A percentile compares a stretch with the other conserved stretches of the same genome.
Evolutionary conservation across 208 protist genomes (phyloP).

Genomic region (Strigomonas oncopelti): DNA sequence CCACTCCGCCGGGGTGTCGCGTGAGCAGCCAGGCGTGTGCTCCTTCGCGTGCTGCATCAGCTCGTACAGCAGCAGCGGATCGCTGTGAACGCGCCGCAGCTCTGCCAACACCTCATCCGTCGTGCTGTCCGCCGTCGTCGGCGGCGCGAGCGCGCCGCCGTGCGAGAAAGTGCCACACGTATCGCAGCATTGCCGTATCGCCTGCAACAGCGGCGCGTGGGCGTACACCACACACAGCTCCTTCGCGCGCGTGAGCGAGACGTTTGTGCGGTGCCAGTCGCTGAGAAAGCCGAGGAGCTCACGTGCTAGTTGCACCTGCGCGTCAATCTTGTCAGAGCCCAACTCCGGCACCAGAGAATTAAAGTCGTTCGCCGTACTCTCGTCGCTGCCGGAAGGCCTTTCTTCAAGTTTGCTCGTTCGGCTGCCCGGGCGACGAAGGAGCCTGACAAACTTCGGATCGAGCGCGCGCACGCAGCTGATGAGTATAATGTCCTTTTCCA

Average conservation of each 20-base stretch:
- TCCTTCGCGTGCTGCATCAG: slow-evolving; percentile 44
- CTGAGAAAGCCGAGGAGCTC: slow-evolving; percentile 82
- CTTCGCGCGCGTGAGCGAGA: slow-evolving; percentile 89
- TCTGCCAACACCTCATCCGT: slow-evolving; percentile 21
- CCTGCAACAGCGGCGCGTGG: slow-evolving; percentile 33
- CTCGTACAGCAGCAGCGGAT: slow-evolving; percentile 49
- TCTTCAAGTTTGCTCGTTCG: not conserved
- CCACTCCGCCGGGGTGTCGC: not conserved
- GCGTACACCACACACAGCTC: slow-evolving; percentile 80
- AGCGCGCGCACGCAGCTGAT: slow-evolving; percentile 86
- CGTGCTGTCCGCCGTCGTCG: slow-evolving; percentile 21
- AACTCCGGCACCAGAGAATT: no score
- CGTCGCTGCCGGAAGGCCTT: no score
- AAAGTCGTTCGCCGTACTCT: no score
- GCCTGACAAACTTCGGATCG: not conserved
- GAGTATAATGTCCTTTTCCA: slow-evolving; percentile 91
- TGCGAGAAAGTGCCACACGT: not conserved
- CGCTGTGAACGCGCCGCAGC: slow-evolving; percentile 36
- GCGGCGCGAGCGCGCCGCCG: not conserved
- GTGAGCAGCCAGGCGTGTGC: not conserved
- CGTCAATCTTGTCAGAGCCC: no score
- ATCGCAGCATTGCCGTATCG: slow-evolving; percentile 16
- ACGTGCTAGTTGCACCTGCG: not conserved
- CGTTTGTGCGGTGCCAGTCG: slow-evolving; percentile 89
- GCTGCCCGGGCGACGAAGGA: not conserved